Evolutionary conservation across 495 filamentous ascomycete genomes (phyloP).

Genomic region (Parathielavia appendiculata): DNA sequence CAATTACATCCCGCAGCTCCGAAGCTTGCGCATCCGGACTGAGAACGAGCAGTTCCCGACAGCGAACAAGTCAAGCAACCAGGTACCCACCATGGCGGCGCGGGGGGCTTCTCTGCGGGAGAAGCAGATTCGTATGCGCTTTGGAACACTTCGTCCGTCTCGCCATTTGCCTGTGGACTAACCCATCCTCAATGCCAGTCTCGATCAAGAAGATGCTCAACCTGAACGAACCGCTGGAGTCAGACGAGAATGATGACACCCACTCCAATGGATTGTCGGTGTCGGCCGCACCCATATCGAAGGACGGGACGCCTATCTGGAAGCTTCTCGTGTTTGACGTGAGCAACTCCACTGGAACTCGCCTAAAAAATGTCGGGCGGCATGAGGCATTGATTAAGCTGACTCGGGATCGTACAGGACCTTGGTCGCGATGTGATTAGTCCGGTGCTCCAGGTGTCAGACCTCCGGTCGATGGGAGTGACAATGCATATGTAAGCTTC

Average conservation of each 20-base stretch:
- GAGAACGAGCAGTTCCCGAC: neutral
- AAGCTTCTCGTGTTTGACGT: slow-evolving; percentile 35
- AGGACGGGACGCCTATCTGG: slow-evolving; percentile 79
- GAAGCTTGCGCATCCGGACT: neutral
- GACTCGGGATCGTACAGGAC: slow-evolving; percentile 37
- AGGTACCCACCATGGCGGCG: slow-evolving; percentile 37
- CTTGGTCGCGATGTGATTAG: slow-evolving; percentile 71
- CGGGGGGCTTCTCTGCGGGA: slow-evolving; percentile 77
- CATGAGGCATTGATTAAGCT: neutral
- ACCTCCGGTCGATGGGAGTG: slow-evolving; percentile 85
- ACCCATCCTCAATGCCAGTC: slow-evolving; percentile 47
- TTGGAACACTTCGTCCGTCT: slow-evolving; percentile 30
- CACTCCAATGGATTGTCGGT: slow-evolving; percentile 62
- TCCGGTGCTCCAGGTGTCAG: slow-evolving; percentile 88
- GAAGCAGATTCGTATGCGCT: slow-evolving; percentile 81
- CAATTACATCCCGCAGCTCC: neutral
- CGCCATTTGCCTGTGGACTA: slow-evolving; percentile 9
- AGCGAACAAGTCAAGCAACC: neutral
- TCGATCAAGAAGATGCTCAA: slow-evolving; percentile 96
- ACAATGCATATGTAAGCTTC: slow-evolving; percentile 77
- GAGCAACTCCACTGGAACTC: slow-evolving; percentile 5
- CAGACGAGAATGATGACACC: slow-evolving; percentile 49
- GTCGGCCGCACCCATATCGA: slow-evolving; percentile 72
- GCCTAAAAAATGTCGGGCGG: neutral
- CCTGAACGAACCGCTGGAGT: slow-evolving; percentile 68